Conservation (phyloP, 2,329 filamentous ascomycete genomes). For the Aspergillus felis region DNA sequence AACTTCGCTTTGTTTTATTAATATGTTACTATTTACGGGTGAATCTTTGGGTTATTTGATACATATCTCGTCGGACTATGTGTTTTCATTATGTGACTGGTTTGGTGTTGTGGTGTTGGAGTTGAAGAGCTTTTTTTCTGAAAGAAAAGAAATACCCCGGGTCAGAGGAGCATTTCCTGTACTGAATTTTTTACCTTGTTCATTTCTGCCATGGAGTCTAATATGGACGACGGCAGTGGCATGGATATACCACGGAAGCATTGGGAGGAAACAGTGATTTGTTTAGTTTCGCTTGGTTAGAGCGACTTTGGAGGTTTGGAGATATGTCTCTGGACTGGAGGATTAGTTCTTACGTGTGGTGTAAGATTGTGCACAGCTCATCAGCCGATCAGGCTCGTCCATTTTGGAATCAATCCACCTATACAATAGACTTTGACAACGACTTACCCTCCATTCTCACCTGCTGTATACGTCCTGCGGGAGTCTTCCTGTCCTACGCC, state of each 20-base stretch:
- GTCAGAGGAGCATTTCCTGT: slow-evolving; percentile 7
- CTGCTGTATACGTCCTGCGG: not conserved
- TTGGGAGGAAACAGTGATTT: slow-evolving; percentile 11
- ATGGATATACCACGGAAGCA: slow-evolving; percentile 3
- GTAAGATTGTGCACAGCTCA: not conserved
- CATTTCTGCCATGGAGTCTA: slow-evolving; percentile 3
- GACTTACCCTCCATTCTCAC: not conserved
- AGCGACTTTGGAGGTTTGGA: not conserved
- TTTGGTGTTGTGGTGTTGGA: slow-evolving; percentile 2
- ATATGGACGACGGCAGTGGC: not conserved
- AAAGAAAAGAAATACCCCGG: slow-evolving; percentile 10
- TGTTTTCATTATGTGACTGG: slow-evolving; percentile 1
- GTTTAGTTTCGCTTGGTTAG: not conserved
- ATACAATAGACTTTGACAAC: not conserved
- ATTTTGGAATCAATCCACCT: not conserved
- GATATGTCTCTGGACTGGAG: not conserved
- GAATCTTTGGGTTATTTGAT: not conserved
- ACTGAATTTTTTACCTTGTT: not conserved
- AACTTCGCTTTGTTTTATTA: slow-evolving; percentile 10
- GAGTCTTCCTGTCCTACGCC: not conserved
- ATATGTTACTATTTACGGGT: slow-evolving; percentile 6
- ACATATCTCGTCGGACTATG: slow-evolving; percentile 7
- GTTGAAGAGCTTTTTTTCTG: slow-evolving; percentile 2
- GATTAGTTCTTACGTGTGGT: not conserved
- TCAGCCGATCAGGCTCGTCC: not conserved